Conservation (phyloP, 2,329 filamentous ascomycete species). For the Xylariaceae sp. region DNA sequence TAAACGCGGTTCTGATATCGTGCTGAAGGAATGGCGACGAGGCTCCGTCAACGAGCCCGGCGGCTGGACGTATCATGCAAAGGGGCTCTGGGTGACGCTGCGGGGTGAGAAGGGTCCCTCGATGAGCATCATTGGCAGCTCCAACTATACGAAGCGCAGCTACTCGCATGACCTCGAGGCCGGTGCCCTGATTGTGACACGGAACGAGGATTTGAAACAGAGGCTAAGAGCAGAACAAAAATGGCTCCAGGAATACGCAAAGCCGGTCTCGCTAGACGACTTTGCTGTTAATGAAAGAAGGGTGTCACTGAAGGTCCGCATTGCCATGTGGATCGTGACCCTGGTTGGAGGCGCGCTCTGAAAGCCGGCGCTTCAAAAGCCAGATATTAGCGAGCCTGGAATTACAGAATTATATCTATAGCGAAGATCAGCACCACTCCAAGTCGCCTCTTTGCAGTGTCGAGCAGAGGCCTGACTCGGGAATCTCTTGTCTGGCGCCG, state of each 20-base stretch:
- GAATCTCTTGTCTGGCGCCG: no score
- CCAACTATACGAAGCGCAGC: slow-evolving; percentile 91
- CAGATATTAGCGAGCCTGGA: no score
- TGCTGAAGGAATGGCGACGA: slow-evolving; percentile 78
- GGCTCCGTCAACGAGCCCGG: slow-evolving; percentile 73
- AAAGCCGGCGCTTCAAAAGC: no score
- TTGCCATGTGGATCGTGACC: slow-evolving; percentile 91
- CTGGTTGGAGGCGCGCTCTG: slow-evolving; percentile 81
- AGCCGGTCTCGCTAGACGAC: slow-evolving; percentile 63
- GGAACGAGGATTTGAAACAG: slow-evolving; percentile 61
- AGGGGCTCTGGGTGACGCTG: slow-evolving; percentile 85
- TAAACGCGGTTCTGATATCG: slow-evolving; percentile 49
- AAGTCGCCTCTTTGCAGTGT: no score
- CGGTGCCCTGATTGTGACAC: slow-evolving; percentile 78
- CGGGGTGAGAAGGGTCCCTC: slow-evolving; percentile 59
- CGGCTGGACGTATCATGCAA: slow-evolving; percentile 97
- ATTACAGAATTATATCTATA: no score
- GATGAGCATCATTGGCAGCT: slow-evolving; percentile 80
- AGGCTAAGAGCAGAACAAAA: slow-evolving; percentile 71
- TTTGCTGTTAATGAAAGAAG: slow-evolving; percentile 74
- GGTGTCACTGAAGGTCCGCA: slow-evolving; percentile 74
- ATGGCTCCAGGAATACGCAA: slow-evolving; percentile 71
- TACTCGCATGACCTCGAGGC: slow-evolving; percentile 90
- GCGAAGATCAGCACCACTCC: no score
- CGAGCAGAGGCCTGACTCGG: no score